phyloP scores from a whole-genome alignment of 805 yeast genomes.

The Cyberlindnera americana region DNA sequence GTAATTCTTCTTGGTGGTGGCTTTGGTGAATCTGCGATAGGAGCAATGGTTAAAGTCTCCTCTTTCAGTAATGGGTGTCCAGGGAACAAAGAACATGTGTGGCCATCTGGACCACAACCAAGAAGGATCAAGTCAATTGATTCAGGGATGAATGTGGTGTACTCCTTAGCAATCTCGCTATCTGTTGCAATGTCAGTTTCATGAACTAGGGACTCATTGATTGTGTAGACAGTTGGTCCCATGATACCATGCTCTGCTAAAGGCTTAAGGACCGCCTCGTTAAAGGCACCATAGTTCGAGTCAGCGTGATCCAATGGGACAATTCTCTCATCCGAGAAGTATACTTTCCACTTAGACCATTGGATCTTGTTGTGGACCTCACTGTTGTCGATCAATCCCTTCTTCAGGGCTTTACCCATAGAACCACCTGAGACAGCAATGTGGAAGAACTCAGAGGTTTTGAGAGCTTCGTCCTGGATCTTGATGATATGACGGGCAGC shows the following conservation, averaged over 20 bases:
- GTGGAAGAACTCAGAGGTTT: constrained; percentile 45
- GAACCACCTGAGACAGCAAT: constrained; percentile 93
- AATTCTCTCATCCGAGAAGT: constrained; percentile 86
- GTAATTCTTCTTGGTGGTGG: constrained; percentile 94
- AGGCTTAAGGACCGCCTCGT: constrained; percentile 43
- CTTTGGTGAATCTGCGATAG: constrained; percentile 82
- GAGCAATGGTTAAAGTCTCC: constrained; percentile 47
- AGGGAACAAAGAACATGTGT: constrained; percentile 91
- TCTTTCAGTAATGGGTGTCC: constrained; percentile 68
- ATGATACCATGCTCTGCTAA: constrained; percentile 32
- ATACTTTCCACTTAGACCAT: constrained; percentile 78
- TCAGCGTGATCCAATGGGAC: constrained; percentile 81
- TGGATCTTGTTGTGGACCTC: constrained; percentile 42
- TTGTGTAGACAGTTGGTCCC: constrained; percentile 61
- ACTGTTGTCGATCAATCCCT: constrained; percentile 60
- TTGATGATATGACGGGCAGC: constrained; percentile 62
- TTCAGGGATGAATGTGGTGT: constrained; percentile 54
- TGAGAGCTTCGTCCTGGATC: constrained; percentile 59
- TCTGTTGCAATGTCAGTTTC: constrained; percentile 49
- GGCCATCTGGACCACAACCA: constrained; percentile 97
- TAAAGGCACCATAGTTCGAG: constrained; percentile 81
- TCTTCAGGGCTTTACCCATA: constrained; percentile 61
- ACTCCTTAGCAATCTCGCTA: constrained; percentile 55
- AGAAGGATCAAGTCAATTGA: constrained; percentile 62
- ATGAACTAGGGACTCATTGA: constrained; percentile 58